These are phyloP conservation scores for Begonia masoniana DNA, from an alignment of 306 rosid species.

Conservation along the genomic window DNA sequence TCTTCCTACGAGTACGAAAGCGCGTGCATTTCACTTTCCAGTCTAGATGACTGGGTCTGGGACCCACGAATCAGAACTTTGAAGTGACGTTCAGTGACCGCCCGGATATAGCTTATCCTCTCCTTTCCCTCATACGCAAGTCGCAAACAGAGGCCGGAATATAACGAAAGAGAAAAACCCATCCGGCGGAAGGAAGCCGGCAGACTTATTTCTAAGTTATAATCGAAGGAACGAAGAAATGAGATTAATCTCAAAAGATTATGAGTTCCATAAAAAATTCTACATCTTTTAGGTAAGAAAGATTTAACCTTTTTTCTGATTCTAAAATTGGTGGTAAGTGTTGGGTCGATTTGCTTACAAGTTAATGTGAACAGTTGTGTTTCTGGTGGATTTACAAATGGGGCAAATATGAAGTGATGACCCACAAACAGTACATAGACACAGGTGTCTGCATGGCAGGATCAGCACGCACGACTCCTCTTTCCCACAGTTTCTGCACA, in stretches of 20 bases:
- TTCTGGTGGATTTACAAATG: slow-evolving; percentile 68
- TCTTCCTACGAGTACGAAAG: not conserved
- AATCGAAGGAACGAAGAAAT: not conserved
- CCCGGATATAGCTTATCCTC: slow-evolving; percentile 43
- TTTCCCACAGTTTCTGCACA: slow-evolving; percentile 65
- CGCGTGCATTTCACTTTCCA: not conserved
- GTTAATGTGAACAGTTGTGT: slow-evolving; percentile 68
- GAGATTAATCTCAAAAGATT: not conserved
- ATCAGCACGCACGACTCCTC: slow-evolving; percentile 80
- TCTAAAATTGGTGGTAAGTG: not conserved
- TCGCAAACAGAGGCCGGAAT: slow-evolving; percentile 3
- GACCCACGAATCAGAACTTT: slow-evolving; percentile 51
- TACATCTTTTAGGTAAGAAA: no score
- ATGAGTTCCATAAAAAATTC: not conserved
- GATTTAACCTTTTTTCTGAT: no score
- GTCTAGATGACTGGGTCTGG: slow-evolving; percentile 28
- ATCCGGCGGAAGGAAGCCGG: no score
- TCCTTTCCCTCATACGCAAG: no score
- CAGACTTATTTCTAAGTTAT: no score
- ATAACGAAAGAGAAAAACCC: no score
- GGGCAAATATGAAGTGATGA: slow-evolving; percentile 69
- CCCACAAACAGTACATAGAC: slow-evolving; percentile 72
- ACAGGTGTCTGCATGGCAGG: slow-evolving; percentile 85
- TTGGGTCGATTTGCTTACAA: slow-evolving; percentile 9
- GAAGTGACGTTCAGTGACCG: no score